Evolutionary conservation across 768 basidiomycete species (phyloP), one percentile per base, ranked within the genome.

Genomic region (Panaeolus cyanescens): DNA sequence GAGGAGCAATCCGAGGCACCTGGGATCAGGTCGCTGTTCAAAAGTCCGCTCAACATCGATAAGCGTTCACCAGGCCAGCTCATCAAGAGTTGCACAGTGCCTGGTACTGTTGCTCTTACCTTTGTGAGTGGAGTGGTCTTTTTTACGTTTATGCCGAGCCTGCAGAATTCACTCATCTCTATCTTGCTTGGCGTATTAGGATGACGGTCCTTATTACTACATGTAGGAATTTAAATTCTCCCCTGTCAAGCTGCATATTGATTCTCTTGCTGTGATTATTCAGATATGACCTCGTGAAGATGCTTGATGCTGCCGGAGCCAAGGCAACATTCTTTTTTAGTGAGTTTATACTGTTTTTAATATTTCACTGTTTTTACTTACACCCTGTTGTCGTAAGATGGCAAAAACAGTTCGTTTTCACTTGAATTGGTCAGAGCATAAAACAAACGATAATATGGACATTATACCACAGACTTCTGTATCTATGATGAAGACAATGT

Each of bases 321-420:
- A 76, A 69, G 42, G 80, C 75, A 1, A 81, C 81, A 0, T 83
- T 81, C 62, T 80, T 82, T 71, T 73, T 79, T 64, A 78, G 78
- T 80, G 34, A 9, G 72, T 68, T n/a, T n/a, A n/a, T n/a, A n/a
- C n/a, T n/a, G n/a, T n/a, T n/a, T n/a, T n/a, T n/a, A n/a, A n/a
- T n/a, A n/a, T n/a, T n/a, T n/a, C n/a, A n/a, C 3, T 20, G 15
- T 54, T n/a, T 19, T n/a, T 28, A 20, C 20, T 59, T n/a, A n/a
- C n/a, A n/a, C 36, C 2, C 32, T 30, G 17, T 6, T 75, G 70
- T 8, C 4, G 17, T 31, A 53, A 78, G 77, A 78, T 63, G 77
- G 78, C 15, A 70, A 77, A 50, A 77, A 78, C n/a, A n/a, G n/a
- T n/a, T 59, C 57, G 71, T 57, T 34, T 45, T 20, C 13, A 15